A percentile compares a stretch with the other conserved stretches of the same genome.
These are phyloP conservation scores for Copromyces sp. DNA, from an alignment of 495 filamentous ascomycete genomes.

Conservation along the genomic window DNA sequence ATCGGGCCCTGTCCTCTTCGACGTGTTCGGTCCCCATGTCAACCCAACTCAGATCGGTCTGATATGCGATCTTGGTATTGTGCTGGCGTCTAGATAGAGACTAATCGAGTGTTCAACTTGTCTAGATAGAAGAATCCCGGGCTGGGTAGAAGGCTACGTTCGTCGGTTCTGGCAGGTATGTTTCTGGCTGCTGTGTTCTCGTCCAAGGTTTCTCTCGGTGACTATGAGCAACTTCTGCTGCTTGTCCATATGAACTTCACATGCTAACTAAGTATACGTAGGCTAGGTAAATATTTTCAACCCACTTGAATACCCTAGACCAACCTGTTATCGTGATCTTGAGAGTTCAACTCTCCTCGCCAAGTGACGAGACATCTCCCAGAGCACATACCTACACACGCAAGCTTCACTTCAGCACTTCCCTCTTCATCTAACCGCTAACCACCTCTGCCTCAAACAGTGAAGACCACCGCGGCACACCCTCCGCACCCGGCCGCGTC, in stretches of 20 bases:
- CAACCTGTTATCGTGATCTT: neutral
- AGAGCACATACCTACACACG: neutral
- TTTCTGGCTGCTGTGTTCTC: neutral
- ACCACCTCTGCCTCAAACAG: slow-evolving; percentile 29
- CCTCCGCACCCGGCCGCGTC: slow-evolving; percentile 75
- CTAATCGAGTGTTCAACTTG: slow-evolving; percentile 8
- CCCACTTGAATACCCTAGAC: neutral
- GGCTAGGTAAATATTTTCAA: neutral
- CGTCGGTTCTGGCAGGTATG: slow-evolving; percentile 94
- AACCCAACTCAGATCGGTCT: neutral
- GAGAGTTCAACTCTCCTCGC: neutral
- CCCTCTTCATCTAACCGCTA: neutral
- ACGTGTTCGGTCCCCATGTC: neutral
- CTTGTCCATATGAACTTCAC: neutral
- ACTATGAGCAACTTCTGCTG: neutral
- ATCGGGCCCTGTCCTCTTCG: neutral
- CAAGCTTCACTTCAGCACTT: neutral
- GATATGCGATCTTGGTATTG: neutral
- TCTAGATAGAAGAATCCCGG: slow-evolving; percentile 72
- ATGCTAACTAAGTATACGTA: neutral
- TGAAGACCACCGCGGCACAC: slow-evolving; percentile 92
- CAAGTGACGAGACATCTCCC: neutral
- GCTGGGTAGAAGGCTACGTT: slow-evolving; percentile 90
- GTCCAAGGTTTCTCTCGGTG: neutral
- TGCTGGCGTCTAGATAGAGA: neutral